Evolutionary conservation across 176 grass and related monocot genomes (phyloP).

Genomic region (Panicum miliaceum): DNA sequence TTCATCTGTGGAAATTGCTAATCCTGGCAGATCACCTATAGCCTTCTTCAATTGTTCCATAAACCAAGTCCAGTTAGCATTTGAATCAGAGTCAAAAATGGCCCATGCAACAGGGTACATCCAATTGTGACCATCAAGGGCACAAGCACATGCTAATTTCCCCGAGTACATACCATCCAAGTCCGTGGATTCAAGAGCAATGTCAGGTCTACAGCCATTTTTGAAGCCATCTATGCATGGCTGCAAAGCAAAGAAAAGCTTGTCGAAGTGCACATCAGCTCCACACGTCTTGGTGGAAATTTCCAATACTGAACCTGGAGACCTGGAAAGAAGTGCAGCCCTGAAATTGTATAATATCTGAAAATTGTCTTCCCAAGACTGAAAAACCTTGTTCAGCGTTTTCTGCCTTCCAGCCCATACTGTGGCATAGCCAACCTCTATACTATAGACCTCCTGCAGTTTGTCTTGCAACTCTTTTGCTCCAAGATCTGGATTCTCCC

Average conservation of each 20-base stretch:
- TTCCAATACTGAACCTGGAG: neutral
- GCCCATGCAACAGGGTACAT: conserved; percentile 39
- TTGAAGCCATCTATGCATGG: conserved; percentile 20
- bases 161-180: conserved; percentile 10
- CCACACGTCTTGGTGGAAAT: neutral
- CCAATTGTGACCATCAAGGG: conserved; percentile 16
- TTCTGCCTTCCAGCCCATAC: conserved; percentile 21
- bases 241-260: conserved; percentile 17
- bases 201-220: conserved; percentile 17
- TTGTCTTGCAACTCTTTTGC: conserved; percentile 27
- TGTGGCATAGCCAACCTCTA: conserved; percentile 7
- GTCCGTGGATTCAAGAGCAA: neutral
- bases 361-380: conserved; percentile 16
- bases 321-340: conserved; percentile 5
- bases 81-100: conserved; percentile 23
- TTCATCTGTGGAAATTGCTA: conserved; percentile 1
- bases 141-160: conserved; percentile 11
- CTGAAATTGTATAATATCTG: neutral
- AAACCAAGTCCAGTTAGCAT: conserved; percentile 33
- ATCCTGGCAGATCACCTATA: conserved; percentile 14
- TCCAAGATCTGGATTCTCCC: neutral
- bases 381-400: neutral
- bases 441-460: conserved; percentile 12
- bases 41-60: conserved; percentile 8
- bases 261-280: conserved; percentile 4